Evolutionary conservation across 2,329 filamentous ascomycete genomes (phyloP), one percentile per base, ranked within the genome.

Genomic region (Tolypocladium tundrense): DNA sequence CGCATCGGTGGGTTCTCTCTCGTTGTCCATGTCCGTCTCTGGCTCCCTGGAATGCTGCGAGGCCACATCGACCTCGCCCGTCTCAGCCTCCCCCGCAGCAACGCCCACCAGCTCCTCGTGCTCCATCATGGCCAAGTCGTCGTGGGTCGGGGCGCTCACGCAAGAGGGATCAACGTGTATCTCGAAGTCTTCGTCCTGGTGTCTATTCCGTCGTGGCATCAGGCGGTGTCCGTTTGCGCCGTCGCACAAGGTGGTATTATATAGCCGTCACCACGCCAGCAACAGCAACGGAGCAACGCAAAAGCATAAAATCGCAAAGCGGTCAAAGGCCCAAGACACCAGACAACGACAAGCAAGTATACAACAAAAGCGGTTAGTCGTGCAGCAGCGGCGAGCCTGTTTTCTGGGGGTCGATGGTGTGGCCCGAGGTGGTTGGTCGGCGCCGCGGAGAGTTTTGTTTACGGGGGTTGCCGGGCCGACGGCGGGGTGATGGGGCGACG

Each of bases 131-230:
- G 39, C 21, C 13, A 33, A 41, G 13, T 37, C 61, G 57, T 55
- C 65, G 31, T 35, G 31, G 5, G 62, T 27, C 60, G 61, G 53
- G 60, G 67, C 70, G 65, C 68, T 74, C 57, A 75, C 53, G 63
- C 75, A 79, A 57, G 75, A 78, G 50, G 68, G 66, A 65, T 81
- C 78, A 64, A 78, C 70, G 70, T 77, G 75, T 62, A 77, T 80
- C 10, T 77, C 68, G 60, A 81, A 79, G 62, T 79, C 73, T 62
- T 71, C 63, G 60, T 77, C 72, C 57, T 66, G 63, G 54, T 60
- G 63, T 60, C 62, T 66, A 21, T 63, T 65, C 45, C 69, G 66
- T 65, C 67, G 63, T 66, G 60, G 52, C 60, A 66, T 66, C 43
- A 31, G 56, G 42, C 52, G 53, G 43, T n/a, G 53, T 21, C 19